A percentile compares a stretch with the other conserved stretches of the same genome.
Conservation (phyloP, 2,329 filamentous ascomycete genomes). For the Colletotrichum kahawae region DNA sequence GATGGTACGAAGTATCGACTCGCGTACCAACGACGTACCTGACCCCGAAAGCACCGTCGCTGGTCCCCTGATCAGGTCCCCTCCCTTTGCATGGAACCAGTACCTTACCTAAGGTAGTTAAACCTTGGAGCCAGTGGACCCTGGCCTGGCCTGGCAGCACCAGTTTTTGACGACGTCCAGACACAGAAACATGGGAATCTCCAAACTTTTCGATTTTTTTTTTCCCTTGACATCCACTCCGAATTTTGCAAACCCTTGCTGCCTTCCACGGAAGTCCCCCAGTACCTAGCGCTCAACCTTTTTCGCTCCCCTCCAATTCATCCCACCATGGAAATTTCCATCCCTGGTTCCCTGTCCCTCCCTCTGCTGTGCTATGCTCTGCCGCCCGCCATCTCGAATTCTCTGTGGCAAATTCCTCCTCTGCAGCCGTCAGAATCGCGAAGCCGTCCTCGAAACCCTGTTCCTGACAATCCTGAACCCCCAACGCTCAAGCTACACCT, state of each 20-base stretch:
- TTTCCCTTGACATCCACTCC: background rate
- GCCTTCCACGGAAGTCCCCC: background rate
- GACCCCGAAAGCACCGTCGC: background rate
- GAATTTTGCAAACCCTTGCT: background rate
- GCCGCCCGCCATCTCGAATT: background rate
- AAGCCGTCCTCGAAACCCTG: background rate
- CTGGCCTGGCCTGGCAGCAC: background rate
- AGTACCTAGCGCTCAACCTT: background rate
- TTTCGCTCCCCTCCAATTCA: background rate
- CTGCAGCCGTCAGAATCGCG: background rate
- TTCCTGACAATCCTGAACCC: background rate
- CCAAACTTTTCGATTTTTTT: constrained; percentile 18
- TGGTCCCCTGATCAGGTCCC: background rate
- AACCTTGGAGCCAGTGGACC: background rate
- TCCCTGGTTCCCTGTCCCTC: too few species aligned
- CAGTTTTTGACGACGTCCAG: constrained; percentile 4
- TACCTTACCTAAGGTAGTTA: too few species aligned
- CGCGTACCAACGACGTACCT: background rate
- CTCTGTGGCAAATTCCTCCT: background rate
- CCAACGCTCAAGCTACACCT: background rate
- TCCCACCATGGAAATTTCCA: background rate
- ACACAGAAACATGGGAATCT: constrained; percentile 20
- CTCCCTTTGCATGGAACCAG: background rate
- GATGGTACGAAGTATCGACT: background rate
- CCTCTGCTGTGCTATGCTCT: too few species aligned